These are phyloP conservation scores for Trametes meyenii DNA, from an alignment of 768 basidiomycete genomes.

Conservation along the genomic window DNA sequence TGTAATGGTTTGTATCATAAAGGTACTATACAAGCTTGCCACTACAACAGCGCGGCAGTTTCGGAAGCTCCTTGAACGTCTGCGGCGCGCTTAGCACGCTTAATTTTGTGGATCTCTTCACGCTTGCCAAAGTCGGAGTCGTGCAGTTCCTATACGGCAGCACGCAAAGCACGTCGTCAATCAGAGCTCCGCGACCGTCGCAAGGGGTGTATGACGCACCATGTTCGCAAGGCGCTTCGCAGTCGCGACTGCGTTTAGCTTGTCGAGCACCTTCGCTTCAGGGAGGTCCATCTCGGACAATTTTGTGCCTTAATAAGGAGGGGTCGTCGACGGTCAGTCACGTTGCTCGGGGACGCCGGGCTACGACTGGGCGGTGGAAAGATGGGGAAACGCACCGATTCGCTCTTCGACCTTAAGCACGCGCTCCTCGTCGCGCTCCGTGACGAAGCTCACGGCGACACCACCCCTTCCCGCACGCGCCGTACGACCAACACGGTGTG, in stretches of 20 bases:
- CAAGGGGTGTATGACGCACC: too few relatives aligned
- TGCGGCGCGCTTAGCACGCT: constrained; percentile 41
- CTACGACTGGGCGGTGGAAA: too few relatives aligned
- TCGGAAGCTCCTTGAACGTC: constrained; percentile 22
- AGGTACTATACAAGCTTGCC: too few relatives aligned
- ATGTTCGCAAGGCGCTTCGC: constrained; percentile 94
- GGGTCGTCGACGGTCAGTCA: constrained; percentile 4
- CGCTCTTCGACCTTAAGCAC: constrained; percentile 83
- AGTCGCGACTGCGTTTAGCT: constrained; percentile 86
- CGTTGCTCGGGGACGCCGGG: neutral
- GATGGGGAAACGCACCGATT: constrained; percentile 63
- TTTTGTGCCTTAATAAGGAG: constrained; percentile 56
- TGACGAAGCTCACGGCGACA: constrained; percentile 91
- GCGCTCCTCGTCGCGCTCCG: constrained; percentile 87
- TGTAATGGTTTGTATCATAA: too few relatives aligned
- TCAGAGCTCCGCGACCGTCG: neutral
- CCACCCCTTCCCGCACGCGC: constrained; percentile 90
- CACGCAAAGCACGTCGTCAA: neutral
- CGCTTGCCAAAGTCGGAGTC: constrained; percentile 89
- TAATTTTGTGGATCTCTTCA: constrained; percentile 79
- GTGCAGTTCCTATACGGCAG: constrained; percentile 78
- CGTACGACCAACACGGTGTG: constrained; percentile 93
- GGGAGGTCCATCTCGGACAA: constrained; percentile 75
- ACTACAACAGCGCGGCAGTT: neutral
- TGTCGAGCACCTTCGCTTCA: constrained; percentile 81